phyloP scores from a whole-genome alignment of 202 grass and related monocot species.

The Setaria italica region DNA sequence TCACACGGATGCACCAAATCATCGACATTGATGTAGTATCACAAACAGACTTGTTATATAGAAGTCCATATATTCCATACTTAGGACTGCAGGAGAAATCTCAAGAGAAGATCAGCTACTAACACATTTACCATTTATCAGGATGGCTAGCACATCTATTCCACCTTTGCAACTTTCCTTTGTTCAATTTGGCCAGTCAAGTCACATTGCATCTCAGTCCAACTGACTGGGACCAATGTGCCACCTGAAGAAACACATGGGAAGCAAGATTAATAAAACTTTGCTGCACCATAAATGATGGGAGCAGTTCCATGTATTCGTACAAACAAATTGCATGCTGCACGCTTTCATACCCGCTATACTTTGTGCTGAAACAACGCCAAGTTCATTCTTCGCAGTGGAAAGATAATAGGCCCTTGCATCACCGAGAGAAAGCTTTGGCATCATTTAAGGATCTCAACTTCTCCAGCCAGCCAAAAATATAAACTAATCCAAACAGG shows the following conservation, averaged over 20 bases:
- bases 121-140: conserved; percentile 32
- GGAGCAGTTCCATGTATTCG: not conserved
- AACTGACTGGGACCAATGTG: conserved; percentile 77
- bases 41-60: not conserved
- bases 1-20: not conserved
- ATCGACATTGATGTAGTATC: not conserved
- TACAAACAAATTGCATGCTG: not conserved
- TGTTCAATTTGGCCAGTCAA: conserved; percentile 88
- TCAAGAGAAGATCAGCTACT: not conserved
- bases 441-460: conserved; percentile 63
- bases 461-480: not conserved
- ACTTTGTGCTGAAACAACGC: conserved; percentile 96
- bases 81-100: not conserved
- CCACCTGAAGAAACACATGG: conserved; percentile 62
- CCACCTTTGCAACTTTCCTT: conserved; percentile 88
- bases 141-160: conserved; percentile 52
- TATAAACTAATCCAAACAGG: conserved; percentile 15
- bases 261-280: conserved; percentile 19
- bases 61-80: not conserved
- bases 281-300: not conserved
- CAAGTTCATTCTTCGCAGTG: conserved; percentile 93
- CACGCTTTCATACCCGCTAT: conserved; percentile 63
- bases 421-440: conserved; percentile 96
- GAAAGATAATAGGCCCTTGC: conserved; percentile 99
- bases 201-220: conserved; percentile 97